Percentiles rank a stretch among this genome's conserved stretches.
phyloP scores from a whole-genome alignment of 805 yeast species.

The Schwanniomyces vanrijiae region DNA sequence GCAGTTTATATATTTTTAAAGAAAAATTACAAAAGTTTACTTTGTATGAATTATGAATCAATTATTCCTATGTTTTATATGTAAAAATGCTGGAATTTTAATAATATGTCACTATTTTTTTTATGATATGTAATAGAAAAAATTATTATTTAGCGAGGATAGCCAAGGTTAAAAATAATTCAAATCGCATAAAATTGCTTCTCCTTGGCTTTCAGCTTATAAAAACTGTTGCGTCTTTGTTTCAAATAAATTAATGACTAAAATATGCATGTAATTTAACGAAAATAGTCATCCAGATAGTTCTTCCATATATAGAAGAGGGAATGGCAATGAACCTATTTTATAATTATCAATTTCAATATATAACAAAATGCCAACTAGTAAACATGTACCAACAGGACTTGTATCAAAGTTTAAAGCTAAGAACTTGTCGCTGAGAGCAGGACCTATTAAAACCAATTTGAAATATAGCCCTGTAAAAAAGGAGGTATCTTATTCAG shows the following conservation, averaged over 20 bases:
- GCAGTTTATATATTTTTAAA: no score
- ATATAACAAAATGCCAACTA: conserved; percentile 2
- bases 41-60: no score
- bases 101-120: no score
- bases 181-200: not conserved
- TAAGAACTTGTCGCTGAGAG: not conserved
- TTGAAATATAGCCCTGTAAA: not conserved
- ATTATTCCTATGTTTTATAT: no score
- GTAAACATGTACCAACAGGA: conserved; percentile 7
- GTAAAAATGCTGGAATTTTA: no score
- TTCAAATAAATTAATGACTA: not conserved
- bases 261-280: not conserved
- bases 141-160: no score
- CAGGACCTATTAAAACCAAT: not conserved
- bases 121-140: no score
- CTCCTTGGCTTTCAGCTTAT: not conserved
- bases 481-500: not conserved
- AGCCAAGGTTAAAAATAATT: no score
- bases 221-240: not conserved
- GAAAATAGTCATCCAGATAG: not conserved
- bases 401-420: conserved; percentile 7
- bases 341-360: not conserved
- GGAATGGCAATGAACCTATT: not conserved
- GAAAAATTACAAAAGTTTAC: no score
- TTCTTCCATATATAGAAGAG: not conserved